Evolutionary conservation across 345 rosid genomes (phyloP).

Genomic region (Euphorbia peplus): DNA sequence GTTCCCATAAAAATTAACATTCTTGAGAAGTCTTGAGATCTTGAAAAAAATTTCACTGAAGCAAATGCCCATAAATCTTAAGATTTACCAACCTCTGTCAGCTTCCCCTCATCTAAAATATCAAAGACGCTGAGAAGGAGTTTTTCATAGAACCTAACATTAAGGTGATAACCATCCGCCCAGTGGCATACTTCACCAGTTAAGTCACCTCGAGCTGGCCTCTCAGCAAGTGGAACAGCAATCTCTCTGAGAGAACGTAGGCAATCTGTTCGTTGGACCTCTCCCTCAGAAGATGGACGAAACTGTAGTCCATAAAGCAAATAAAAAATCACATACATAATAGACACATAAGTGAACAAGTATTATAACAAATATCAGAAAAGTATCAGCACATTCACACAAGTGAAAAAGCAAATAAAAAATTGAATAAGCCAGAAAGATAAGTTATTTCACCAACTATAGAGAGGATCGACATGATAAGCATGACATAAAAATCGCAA

Average conservation of each 20-base stretch:
- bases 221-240: conserved; percentile 90
- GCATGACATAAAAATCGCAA: neutral
- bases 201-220: conserved; percentile 96
- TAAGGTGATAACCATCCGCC: conserved; percentile 97
- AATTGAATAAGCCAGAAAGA: neutral
- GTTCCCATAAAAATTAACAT: neutral
- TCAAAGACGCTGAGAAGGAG: conserved; percentile 89
- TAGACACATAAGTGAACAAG: neutral
- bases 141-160: conserved; percentile 84
- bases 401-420: neutral
- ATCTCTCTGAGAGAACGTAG: conserved; percentile 82
- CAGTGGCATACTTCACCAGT: conserved; percentile 99
- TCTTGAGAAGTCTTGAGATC: neutral
- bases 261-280: conserved; percentile 90
- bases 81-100: conserved; percentile 66
- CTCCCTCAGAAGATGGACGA: conserved; percentile 77
- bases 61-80: neutral
- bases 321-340: neutral
- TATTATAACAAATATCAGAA: conserved; percentile 1
- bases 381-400: neutral
- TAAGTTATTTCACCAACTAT: neutral
- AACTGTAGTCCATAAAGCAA: conserved; percentile 42
- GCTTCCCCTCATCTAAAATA: conserved; percentile 92
- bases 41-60: neutral
- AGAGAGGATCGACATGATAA: neutral